Evolutionary conservation across 257 asterid genomes (phyloP).

Genomic region (Eucommia ulmoides): DNA sequence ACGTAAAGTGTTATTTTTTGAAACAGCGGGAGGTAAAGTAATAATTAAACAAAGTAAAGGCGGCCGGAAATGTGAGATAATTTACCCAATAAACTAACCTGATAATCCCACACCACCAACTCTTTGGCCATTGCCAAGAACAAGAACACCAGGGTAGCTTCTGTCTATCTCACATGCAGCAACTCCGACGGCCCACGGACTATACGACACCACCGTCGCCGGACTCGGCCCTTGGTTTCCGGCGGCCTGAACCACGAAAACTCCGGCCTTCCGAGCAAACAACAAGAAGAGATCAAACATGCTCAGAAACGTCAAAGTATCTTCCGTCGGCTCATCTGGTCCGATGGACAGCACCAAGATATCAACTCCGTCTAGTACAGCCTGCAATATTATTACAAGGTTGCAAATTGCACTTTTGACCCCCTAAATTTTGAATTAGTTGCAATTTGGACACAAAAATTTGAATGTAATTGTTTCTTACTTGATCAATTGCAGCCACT

Average conservation of each 20-base stretch:
- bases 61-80: no score
- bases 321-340: conserved; percentile 76
- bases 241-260: conserved; percentile 63
- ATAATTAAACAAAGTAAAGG: no score
- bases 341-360: conserved; percentile 69
- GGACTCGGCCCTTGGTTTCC: conserved; percentile 89
- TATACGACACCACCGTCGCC: conserved; percentile 59
- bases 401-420: no score
- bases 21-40: no score
- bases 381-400: no score
- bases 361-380: conserved; percentile 76
- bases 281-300: conserved; percentile 75
- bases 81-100: conserved; percentile 28
- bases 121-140: conserved; percentile 58
- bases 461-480: no score
- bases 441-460: no score
- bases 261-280: conserved; percentile 76
- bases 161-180: conserved; percentile 73
- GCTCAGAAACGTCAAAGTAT: conserved; percentile 54
- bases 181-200: conserved; percentile 80
- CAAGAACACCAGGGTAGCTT: conserved; percentile 60
- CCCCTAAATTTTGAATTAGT: no score
- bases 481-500: conserved; percentile 90
- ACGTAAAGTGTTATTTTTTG: no score
- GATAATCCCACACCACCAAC: conserved; percentile 72